A percentile compares a stretch with the other conserved stretches of the same genome.
phyloP scores from a whole-genome alignment of 2,329 filamentous ascomycete species.

The Penicillium sp. region DNA sequence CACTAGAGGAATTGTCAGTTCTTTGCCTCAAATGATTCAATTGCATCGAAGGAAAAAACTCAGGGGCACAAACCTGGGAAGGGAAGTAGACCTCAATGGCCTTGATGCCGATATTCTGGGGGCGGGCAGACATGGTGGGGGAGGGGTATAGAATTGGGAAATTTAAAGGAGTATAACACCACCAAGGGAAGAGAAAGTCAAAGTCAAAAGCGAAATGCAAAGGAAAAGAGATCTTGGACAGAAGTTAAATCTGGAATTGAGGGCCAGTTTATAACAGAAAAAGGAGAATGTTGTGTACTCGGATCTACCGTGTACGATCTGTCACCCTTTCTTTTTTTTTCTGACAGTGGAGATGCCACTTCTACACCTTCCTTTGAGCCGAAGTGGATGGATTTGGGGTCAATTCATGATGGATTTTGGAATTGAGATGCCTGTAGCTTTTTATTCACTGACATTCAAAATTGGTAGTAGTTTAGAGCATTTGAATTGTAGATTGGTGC shows the following conservation, averaged over 20 bases:
- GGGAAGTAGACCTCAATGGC: slow-evolving; percentile 90
- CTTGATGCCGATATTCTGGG: slow-evolving; percentile 88
- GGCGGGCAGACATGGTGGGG: slow-evolving; percentile 67
- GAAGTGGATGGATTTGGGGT: neutral
- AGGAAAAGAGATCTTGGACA: slow-evolving; percentile 2
- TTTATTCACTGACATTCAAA: neutral
- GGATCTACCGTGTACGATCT: slow-evolving; percentile 30
- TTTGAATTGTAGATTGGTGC: neutral
- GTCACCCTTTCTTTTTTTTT: slow-evolving; percentile 21
- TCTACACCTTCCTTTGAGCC: slow-evolving; percentile 14
- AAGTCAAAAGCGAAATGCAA: neutral
- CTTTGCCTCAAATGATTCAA: neutral
- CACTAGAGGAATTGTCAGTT: slow-evolving; percentile 55
- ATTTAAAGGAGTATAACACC: slow-evolving; percentile 5
- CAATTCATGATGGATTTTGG: neutral
- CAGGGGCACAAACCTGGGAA: slow-evolving; percentile 66
- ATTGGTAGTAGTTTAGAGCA: neutral
- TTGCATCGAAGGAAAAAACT: no score
- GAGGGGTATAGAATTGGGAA: slow-evolving; percentile 17
- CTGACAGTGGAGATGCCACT: slow-evolving; percentile 3
- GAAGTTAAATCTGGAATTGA: neutral
- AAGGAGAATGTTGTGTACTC: slow-evolving; percentile 26
- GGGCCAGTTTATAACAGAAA: slow-evolving; percentile 6
- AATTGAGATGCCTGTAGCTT: neutral
- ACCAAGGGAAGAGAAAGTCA: slow-evolving; percentile 1